These are phyloP conservation scores for Candida sonorensis DNA, from an alignment of 805 yeast species.

Conservation along the genomic window DNA sequence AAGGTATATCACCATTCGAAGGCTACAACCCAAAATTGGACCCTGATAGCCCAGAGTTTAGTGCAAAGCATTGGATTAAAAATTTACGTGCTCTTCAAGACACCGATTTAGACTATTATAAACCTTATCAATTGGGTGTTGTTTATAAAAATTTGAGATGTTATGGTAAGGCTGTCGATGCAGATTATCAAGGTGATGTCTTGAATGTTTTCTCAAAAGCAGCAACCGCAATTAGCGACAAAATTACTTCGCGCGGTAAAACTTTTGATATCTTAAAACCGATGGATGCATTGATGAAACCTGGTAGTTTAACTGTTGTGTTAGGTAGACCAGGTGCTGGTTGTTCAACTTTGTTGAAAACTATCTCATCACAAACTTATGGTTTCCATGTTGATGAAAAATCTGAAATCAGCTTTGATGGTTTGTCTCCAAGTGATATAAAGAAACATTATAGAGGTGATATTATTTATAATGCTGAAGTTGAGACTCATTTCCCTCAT, in stretches of 20 bases:
- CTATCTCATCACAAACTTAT: constrained; percentile 50
- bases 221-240: constrained; percentile 9
- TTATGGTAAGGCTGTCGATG: constrained; percentile 51
- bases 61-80: constrained; percentile 54
- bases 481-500: constrained; percentile 61
- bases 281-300: constrained; percentile 52
- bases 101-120: constrained; percentile 54
- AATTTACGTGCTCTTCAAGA: constrained; percentile 44
- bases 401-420: constrained; percentile 44
- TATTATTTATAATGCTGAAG: constrained; percentile 61
- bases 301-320: constrained; percentile 62
- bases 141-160: constrained; percentile 51
- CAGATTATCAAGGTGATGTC: constrained; percentile 53
- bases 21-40: constrained; percentile 33
- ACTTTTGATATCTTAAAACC: constrained; percentile 48
- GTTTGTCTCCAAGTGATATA: constrained; percentile 44
- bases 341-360: constrained; percentile 58
- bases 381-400: constrained; percentile 46
- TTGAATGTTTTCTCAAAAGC: constrained; percentile 32
- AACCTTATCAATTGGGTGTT: constrained; percentile 49
- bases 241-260: constrained; percentile 3
- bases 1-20: constrained; percentile 31
- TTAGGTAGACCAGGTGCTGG: constrained; percentile 79
- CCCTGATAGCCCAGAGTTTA: constrained; percentile 47
- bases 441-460: constrained; percentile 52